Base-by-base conservation (phyloP, 2,329 filamentous ascomycete genomes). In the Aspergillus fumigatus region DNA sequence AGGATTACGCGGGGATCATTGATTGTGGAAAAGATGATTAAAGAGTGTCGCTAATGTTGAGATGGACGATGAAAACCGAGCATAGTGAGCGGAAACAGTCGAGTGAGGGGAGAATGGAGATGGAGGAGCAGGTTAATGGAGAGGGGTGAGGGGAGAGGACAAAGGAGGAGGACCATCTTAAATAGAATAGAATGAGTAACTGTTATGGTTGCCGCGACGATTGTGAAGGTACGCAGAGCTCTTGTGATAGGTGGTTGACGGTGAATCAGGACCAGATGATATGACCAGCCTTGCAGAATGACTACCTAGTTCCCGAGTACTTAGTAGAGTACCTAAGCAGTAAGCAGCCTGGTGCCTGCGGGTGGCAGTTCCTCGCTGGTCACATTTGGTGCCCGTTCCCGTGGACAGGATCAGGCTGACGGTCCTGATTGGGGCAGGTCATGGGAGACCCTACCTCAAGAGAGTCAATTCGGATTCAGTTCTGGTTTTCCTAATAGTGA, bases 401-500 rank as follows among this genome's bases (percentile, higher is more conserved):
- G 21, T 50, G 41, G 14, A 47, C 43, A 48, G 17, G 1, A 49
- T 55, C 49, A 38, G 51, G 43, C 49, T 52, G 47, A 57, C 50
- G 43, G 47, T 29, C 43, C 52, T 50, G 54, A 50, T 32, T 40
- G 27, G 27, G 23, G 29, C n/a, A 23, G 26, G 27, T 40, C 49
- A 51, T 40, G 27, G 25, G 26, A 32, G 48, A 27, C 19, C 48
- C 45, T 29, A 29, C 27, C 27, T 29, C 4, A 11, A 29, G 27
- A 21, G n/a, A 45, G 41, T 45, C 41, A n/a, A 19, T 45, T 21
- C 10, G 10, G 8, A 2, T 45, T 19, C 41, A 7, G 1, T 17
- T 17, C 32, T 14, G 32, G 4, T 17, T 35, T 14, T 6, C 1
- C 11, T 35, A 35, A 35, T 35, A 17, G 7, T 17, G 32, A 29